Base-by-base conservation (phyloP, 73 alveolate species). In the Paramecium biaurelia region DNA sequence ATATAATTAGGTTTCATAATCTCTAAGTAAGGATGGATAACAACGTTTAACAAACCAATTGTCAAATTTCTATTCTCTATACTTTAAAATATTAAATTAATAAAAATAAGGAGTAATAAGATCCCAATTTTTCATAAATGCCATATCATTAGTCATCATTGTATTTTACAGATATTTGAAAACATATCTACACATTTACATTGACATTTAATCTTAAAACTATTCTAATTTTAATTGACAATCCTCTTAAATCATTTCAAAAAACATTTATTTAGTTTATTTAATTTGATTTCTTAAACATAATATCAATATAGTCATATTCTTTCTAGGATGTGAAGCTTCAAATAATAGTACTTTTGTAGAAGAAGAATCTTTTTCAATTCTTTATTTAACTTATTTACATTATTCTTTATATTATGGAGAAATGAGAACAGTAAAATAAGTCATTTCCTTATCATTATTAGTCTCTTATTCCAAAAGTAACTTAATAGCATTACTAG, bases 101-200 rank as follows among this genome's bases (percentile, higher is more conserved):
- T 72, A 72, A 63, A 79, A 79, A 89, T 89, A 89, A 1, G 94
- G 94, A 15, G 94, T 58, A 35, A 89, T 45, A 2, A 89, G 57
- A 68, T 89, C 94, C 94, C 94, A 89, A 70, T 89, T 89, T 49
- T 89, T 89, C 94, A 89, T 89, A 43, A 89, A 89, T 43, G 94
- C 85, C 58, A 82, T 89, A 42, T 89, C 94, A 24, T 89, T 43
- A 89, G 94, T 89, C 63, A 89, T 76, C 74, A 89, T 70, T n/a
- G 85, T 89, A 70, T 89, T 89, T 49, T 89, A 82, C 21, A 89
- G 47, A 23, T 89, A 89, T 89, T 89, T 89, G 42, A 70, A 89
- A 24, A 89, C 92, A 89, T 89, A 89, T 89, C 87, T 68, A 28
- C 92, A 45, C 94, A 89, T 89, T 67, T 89, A 45, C 92, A 70